phyloP scores from a whole-genome alignment of 1,284 basidiomycete genomes.

The Anthracocystis walkeri region DNA sequence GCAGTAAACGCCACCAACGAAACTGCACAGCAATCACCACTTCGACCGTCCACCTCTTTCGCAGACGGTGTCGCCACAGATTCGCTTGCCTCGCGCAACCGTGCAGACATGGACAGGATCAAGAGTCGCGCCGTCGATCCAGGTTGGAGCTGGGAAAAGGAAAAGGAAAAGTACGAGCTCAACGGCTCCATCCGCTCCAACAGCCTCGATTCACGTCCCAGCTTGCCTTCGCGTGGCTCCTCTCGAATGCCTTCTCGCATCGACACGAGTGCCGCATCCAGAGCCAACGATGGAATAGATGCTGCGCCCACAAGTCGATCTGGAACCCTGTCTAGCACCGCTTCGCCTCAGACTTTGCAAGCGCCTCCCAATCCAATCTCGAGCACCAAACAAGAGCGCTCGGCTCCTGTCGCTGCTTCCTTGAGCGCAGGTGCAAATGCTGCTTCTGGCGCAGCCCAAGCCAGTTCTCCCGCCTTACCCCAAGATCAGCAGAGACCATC shows the following conservation, averaged over 20 bases:
- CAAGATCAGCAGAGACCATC: slow-evolving; percentile 14
- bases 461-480: slow-evolving; percentile 1
- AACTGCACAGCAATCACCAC: slow-evolving; percentile 5
- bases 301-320: slow-evolving; percentile 7
- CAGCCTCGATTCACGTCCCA: slow-evolving; percentile 39
- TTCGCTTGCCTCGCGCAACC: slow-evolving; percentile 22
- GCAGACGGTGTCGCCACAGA: slow-evolving; percentile 18
- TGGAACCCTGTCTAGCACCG: slow-evolving; percentile 24
- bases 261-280: slow-evolving; percentile 23
- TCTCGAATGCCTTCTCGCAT: slow-evolving; percentile 35
- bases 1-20: neutral
- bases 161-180: slow-evolving; percentile 42
- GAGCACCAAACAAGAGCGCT: neutral
- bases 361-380: slow-evolving; percentile 30
- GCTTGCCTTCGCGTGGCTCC: slow-evolving; percentile 36
- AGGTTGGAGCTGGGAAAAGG: slow-evolving; percentile 55
- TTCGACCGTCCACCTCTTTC: slow-evolving; percentile 42
- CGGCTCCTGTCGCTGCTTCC: slow-evolving; percentile 5
- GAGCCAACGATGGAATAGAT: slow-evolving; percentile 9
- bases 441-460: neutral
- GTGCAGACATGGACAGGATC: slow-evolving; percentile 51
- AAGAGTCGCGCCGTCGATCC: slow-evolving; percentile 55
- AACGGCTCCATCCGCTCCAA: slow-evolving; percentile 35
- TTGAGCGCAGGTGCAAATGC: slow-evolving; percentile 1
- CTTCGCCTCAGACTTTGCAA: slow-evolving; percentile 39